Base-by-base conservation (phyloP, 495 filamentous ascomycete genomes). In the Astrothelium subdiscretum region DNA sequence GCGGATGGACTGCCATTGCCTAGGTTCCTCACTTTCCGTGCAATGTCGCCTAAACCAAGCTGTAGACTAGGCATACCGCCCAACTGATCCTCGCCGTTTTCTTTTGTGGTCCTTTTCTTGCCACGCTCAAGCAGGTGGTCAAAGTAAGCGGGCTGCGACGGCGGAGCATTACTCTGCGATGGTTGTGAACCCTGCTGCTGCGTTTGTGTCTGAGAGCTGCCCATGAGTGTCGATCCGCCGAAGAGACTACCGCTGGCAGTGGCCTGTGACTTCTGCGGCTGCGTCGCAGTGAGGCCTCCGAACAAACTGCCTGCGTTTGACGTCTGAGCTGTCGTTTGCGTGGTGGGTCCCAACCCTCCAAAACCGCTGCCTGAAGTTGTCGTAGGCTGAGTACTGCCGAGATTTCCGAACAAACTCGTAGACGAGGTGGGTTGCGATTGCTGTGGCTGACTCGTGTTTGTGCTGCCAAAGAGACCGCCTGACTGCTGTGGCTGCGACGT, bases 91-190 rank as follows among this genome's bases (percentile, higher is more conserved):
- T 77, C 76, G 48, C 78, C 83, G 68, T 80, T 75, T 24, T 76
- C 79, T 62, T 72, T 66, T 35, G 67, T 71, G 63, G 71, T 66
- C 43, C 83, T 77, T 71, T 86, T 86, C 70, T 80, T 80, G 69
- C 87, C 89, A 63, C 87, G 86, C 66, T 92, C 88, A 13, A 96
- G 76, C 26, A 97, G 76, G 65, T 85, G 90, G 71, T 95, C 90
- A 75, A 96, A 97, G 70, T 92, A 94, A 0, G 89, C 89, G 57
- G 75, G 65, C 48, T 71, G 67, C 29, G 67, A 29, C 1, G 65
- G 13, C 13, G 65, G 31, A 31, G 58, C 60, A 31, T 22, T 18
- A 42, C 40, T 32, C 31, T 63, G 60, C 22, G n/a, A 20, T 59
- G 58, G 63, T 31, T 64, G 64, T 35, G 24, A 2, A 42, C 26